phyloP scores from a whole-genome alignment of 2,329 filamentous ascomycete genomes.

The Colletotrichum chlorophyti region DNA sequence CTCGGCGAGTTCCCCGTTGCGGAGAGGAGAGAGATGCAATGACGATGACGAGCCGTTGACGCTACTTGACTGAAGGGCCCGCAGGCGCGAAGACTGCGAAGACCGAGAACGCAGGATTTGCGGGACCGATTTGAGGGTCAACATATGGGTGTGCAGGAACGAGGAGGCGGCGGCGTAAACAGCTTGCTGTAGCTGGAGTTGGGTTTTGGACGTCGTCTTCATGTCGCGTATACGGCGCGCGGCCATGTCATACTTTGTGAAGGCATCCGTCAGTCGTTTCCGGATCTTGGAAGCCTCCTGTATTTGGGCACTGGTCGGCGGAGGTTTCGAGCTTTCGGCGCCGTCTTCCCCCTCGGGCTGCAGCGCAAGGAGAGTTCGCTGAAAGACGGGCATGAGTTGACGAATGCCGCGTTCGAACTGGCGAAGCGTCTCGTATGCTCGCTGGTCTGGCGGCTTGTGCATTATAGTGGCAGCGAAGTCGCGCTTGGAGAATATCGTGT shows the following conservation, averaged over 20 bases:
- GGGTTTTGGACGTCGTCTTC: conserved; percentile 73
- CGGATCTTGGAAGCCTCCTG: conserved; percentile 87
- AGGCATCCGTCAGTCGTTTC: conserved; percentile 88
- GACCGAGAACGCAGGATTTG: conserved; percentile 63
- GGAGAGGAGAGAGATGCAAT: conserved; percentile 46
- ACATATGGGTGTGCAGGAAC: conserved; percentile 90
- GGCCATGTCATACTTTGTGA: conserved; percentile 84
- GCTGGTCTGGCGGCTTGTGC: conserved; percentile 75
- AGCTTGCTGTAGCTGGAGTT: conserved; percentile 78
- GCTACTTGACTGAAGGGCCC: conserved; percentile 39
- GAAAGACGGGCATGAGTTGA: conserved; percentile 82
- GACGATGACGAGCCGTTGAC: conserved; percentile 43
- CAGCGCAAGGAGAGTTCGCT: conserved; percentile 74
- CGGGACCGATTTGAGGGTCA: conserved; percentile 80
- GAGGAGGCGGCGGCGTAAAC: conserved; percentile 82
- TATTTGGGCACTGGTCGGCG: conserved; percentile 70
- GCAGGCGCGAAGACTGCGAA: conserved; percentile 36
- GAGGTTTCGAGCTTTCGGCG: conserved; percentile 41
- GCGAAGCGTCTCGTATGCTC: conserved; percentile 80
- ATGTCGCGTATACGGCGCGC: conserved; percentile 83
- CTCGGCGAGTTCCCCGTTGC: conserved; percentile 54
- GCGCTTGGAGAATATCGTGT: conserved; percentile 66
- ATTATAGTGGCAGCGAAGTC: conserved; percentile 78
- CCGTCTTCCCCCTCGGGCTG: conserved; percentile 60
- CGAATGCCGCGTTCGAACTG: conserved; percentile 91